These are phyloP conservation scores for Dactylellina haptotyla DNA, from an alignment of 2,329 filamentous ascomycete genomes.

Conservation along the genomic window DNA sequence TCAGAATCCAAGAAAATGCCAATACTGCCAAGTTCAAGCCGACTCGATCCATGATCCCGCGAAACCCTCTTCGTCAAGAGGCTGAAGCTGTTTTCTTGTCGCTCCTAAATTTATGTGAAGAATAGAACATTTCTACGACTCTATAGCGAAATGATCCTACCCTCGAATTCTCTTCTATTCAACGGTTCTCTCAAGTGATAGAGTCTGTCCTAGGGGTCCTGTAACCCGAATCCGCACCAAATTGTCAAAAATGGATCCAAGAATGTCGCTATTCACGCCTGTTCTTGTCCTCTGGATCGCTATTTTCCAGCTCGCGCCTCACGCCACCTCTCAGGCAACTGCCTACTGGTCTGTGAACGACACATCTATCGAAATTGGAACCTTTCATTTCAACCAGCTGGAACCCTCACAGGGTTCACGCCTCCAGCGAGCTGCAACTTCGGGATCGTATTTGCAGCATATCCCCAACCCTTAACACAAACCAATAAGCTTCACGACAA, in stretches of 20 bases:
- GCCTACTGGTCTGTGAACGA: not conserved
- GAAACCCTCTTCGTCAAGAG: not conserved
- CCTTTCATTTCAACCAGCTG: not conserved
- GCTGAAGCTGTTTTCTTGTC: not conserved
- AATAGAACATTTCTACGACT: not conserved
- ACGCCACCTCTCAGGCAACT: slow-evolving; percentile 16
- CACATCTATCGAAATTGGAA: slow-evolving; percentile 3
- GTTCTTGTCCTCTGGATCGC: not conserved
- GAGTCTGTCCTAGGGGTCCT: too few species aligned
- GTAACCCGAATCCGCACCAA: too few species aligned
- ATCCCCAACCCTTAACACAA: not conserved
- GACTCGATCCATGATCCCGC: not conserved
- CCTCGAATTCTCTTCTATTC: not conserved
- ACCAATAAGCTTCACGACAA: not conserved
- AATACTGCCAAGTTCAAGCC: not conserved
- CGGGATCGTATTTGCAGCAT: not conserved
- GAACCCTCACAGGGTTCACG: slow-evolving; percentile 1
- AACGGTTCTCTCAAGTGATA: too few species aligned
- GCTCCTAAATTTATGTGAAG: not conserved
- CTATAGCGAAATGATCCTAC: not conserved
- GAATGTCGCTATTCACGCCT: not conserved
- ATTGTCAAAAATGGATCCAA: not conserved
- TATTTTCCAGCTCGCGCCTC: not conserved
- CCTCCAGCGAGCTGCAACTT: slow-evolving; percentile 6
- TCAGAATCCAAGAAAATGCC: not conserved